Evolutionary conservation across 345 rosid genomes (phyloP).

Genomic region (Draba incana): DNA sequence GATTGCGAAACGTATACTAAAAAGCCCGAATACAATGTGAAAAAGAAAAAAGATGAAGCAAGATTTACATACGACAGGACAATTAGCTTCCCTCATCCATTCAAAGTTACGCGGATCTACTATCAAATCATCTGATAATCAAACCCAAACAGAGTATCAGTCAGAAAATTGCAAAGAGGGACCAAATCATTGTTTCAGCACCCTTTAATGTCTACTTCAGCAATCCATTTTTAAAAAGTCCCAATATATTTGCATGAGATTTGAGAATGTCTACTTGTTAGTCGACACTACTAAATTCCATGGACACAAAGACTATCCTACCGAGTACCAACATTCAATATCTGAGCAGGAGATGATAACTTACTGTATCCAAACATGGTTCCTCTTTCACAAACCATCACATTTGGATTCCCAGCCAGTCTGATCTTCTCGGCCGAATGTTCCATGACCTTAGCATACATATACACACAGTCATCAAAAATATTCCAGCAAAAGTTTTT

Average conservation of each 20-base stretch:
- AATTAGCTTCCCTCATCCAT: conserved; percentile 94
- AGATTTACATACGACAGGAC: conserved; percentile 82
- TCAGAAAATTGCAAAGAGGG: conserved; percentile 12
- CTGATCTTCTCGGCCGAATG: conserved; percentile 91
- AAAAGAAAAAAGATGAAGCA: conserved; percentile 16
- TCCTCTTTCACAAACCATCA: conserved; percentile 98
- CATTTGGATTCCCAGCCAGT: conserved; percentile 91
- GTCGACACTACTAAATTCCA: neutral
- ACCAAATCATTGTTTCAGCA: neutral
- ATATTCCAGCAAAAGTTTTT: neutral
- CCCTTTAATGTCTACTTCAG: neutral
- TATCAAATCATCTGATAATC: conserved; percentile 76
- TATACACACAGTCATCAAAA: conserved; percentile 30
- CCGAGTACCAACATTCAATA: neutral
- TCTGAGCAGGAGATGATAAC: conserved; percentile 40
- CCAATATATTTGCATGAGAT: conserved; percentile 20
- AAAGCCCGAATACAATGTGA: conserved; percentile 3
- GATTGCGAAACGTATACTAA: neutral
- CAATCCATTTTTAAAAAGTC: neutral
- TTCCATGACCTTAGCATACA: conserved; percentile 66
- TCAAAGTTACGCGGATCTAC: conserved; percentile 95
- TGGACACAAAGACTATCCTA: conserved; percentile 12
- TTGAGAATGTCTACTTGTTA: conserved; percentile 26
- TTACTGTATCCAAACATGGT: conserved; percentile 99
- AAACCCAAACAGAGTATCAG: conserved; percentile 36